Evolutionary conservation across 352 stramenopile genomes (phyloP), one percentile per base, ranked within the genome.

Genomic region (Globisporangium paroecandrum): DNA sequence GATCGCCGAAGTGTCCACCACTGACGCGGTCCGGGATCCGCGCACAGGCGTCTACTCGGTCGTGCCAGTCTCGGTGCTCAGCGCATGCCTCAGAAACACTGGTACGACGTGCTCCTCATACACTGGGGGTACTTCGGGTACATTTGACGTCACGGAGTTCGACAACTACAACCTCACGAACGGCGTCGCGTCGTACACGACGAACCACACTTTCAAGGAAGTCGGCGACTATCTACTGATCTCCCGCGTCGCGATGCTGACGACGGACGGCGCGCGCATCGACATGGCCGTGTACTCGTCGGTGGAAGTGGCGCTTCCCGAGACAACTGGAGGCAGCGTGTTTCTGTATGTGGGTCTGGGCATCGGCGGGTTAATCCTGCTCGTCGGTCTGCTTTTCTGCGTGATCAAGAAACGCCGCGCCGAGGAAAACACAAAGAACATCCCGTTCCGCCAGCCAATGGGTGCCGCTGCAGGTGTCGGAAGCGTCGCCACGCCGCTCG

Each of bases 201-300:
- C 73, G 13, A 88, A 76, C 46, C 77, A 88, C 65, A 78, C 76
- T 25, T 92, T 94, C 55, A 63, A 69, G 1, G 77, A 78, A 24
- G 78, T 82, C 2, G 85, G 85, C 2, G 66, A 83, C 57, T 92
- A 89, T 71, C 77, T 83, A 47, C 78, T 94, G 70, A 82, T 92
- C 61, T 88, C 82, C 12, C 83, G 82, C 22, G 79, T 90, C 38
- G 82, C 77, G 12, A 90, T 92, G 83, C 69, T 85, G 59, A 91
- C 82, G 29, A 74, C 83, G 32, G 85, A 94, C 66, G 85, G 85
- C 18, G 73, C 87, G 22, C 85, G 83, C 34, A 78, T 94, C 67
- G 83, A 94, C 55, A 91, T 92, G 83, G 85, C 85, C 15, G 87
- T 94, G 36, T 94, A 94, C 72, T 91, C 83, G 51, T 87, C 72